Evolutionary conservation across 2,329 filamentous ascomycete species (phyloP).

Genomic region (Claviceps pusilla): DNA sequence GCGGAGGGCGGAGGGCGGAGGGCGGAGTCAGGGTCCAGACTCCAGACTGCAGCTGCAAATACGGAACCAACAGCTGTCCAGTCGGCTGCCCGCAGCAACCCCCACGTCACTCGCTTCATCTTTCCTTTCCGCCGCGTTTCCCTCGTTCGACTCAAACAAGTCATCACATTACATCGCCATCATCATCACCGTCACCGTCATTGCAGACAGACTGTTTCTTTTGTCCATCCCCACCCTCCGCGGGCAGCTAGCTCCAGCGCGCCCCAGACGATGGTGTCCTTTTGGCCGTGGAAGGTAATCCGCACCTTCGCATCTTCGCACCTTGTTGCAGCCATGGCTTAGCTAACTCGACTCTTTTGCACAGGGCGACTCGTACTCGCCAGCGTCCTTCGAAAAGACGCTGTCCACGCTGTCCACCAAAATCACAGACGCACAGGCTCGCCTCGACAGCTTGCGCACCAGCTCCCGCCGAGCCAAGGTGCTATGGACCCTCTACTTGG

Average conservation of each 20-base stretch:
- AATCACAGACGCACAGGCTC: constrained; percentile 59
- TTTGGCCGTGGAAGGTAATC: constrained; percentile 11
- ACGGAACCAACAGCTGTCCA: background rate
- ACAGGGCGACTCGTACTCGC: constrained; percentile 64
- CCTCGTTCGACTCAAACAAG: too few relatives aligned
- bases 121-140: background rate
- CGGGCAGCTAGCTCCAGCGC: background rate
- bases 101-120: background rate
- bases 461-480: constrained; percentile 65
- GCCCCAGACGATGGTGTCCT: constrained; percentile 8
- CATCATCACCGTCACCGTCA: background rate
- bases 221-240: background rate
- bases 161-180: background rate
- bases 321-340: background rate
- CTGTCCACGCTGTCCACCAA: constrained; percentile 69
- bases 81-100: background rate
- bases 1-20: background rate
- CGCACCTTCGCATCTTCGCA: background rate
- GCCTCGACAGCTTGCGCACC: constrained; percentile 58
- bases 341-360: constrained; percentile 6
- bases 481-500: constrained; percentile 79
- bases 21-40: background rate
- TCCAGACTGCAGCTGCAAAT: background rate
- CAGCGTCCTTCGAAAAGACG: constrained; percentile 84
- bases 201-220: background rate